phyloP scores from a whole-genome alignment of 75 land plant species.

The Ceratopteris richardii region DNA sequence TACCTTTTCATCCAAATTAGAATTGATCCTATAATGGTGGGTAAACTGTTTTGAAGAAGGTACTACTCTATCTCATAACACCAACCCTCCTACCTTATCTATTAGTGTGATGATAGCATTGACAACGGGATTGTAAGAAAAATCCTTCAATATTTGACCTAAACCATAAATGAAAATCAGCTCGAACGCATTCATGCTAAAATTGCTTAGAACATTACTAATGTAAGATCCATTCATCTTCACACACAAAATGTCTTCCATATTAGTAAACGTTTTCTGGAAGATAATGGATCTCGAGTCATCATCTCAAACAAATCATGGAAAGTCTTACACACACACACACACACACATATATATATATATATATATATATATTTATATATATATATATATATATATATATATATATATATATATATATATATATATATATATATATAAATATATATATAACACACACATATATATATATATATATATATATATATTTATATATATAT shows the following conservation, averaged over 20 bases:
- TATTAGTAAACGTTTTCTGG: not conserved
- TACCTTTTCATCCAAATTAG: too few species aligned
- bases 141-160: not conserved
- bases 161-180: not conserved
- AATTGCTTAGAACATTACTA: not conserved
- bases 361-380: too few species aligned
- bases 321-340: not conserved
- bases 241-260: not conserved
- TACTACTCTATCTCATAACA: not conserved
- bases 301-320: not conserved
- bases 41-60: too few species aligned
- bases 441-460: too few species aligned
- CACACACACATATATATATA: too few species aligned
- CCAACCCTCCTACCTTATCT: not conserved
- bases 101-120: not conserved
- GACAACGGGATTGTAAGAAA: not conserved
- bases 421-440: too few species aligned
- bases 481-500: too few species aligned
- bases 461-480: too few species aligned
- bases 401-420: too few species aligned
- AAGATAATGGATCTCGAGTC: not conserved
- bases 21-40: too few species aligned
- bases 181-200: not conserved
- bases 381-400: too few species aligned
- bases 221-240: conserved; percentile 2